Conservation (phyloP, 73 alveolate genomes). For the Loxodes magnus region DNA sequence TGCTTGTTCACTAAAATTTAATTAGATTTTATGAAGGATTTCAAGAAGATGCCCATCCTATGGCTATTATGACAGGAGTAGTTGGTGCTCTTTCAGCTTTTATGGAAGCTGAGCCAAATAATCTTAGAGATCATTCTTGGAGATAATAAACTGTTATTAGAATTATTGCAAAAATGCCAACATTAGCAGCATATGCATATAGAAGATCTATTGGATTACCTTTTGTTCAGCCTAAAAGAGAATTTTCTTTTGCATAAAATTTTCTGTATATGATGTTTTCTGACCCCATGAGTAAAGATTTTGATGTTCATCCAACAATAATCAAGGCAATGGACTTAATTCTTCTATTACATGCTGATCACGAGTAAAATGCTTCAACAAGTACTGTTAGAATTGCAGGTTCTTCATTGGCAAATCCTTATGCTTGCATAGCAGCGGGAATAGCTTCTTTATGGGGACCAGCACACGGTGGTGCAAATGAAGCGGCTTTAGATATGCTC, state of each 20-base stretch:
- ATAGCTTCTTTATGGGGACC: slow-evolving; percentile 98
- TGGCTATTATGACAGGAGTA: slow-evolving; percentile 78
- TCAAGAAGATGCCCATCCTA: slow-evolving; percentile 68
- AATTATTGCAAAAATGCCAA: slow-evolving; percentile 77
- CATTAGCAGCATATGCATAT: slow-evolving; percentile 71
- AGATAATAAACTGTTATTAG: slow-evolving; percentile 66
- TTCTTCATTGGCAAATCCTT: slow-evolving; percentile 89
- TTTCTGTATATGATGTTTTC: slow-evolving; percentile 81
- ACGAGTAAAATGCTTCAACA: slow-evolving; percentile 94
- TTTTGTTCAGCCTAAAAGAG: slow-evolving; percentile 57
- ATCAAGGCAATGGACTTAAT: slow-evolving; percentile 70
- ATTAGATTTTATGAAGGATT: slow-evolving; percentile 74
- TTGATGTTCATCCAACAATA: slow-evolving; percentile 46
- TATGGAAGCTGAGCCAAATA: slow-evolving; percentile 46
- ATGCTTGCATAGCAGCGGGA: slow-evolving; percentile 96
- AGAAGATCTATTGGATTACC: slow-evolving; percentile 77
- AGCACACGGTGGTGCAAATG: slow-evolving; percentile 97
- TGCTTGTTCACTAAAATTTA: slow-evolving; percentile 74
- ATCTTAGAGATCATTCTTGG: slow-evolving; percentile 46
- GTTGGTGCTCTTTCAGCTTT: slow-evolving; percentile 79
- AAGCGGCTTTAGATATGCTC: slow-evolving; percentile 78
- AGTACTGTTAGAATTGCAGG: slow-evolving; percentile 96
- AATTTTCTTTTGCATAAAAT: slow-evolving; percentile 48
- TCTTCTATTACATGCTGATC: slow-evolving; percentile 75
- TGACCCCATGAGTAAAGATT: slow-evolving; percentile 71